Evolutionary conservation across 306 rosid species (phyloP), one percentile per base, ranked within the genome.

Genomic region (Pterocarpus santalinus): DNA sequence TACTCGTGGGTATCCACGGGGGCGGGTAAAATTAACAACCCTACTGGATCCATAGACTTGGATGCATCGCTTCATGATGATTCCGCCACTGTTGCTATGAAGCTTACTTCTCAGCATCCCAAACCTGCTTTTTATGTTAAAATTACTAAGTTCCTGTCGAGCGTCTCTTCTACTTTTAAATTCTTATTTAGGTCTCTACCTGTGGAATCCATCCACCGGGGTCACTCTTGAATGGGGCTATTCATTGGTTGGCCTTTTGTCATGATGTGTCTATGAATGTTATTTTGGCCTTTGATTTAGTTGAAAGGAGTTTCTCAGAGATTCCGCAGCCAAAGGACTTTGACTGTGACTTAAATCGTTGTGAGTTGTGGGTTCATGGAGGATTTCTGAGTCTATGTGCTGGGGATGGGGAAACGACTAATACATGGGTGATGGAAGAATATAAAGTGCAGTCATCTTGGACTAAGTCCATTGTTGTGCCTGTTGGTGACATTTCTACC

Each of bases 171-270:
- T 73, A 15, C 14, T 73, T 17, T 3, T 43, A 7, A 6, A 28
- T 13, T 0, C 0, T 15, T 12, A 2, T 8, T 1, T 1, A 2
- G 5, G 43, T 10, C 16, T 56, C 11, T 22, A 15, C 4, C 2
- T 79, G 7, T 79, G 77, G 69, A 79, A 79, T 16, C 83, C 83
- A 10, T 51, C 84, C 34, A 80, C 79, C 2, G 7, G 60, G 28
- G 13, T 2, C 38, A 5, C 3, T 69, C 60, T 33, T 77, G 2
- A 77, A 65, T 9, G 66, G 16, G 13, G 73, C 56, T 52, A 22
- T 77, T 66, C 74, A 77, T 17, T 77, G 73, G 73, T 38, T 34
- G 41, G 73, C 41, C 0, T 65, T 11, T 8, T 55, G 56, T 15
- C 15, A 38, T 0, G 81, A 52, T 28, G 28, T 17, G 7, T 5